Conservation (phyloP, 2,329 filamentous ascomycete species). For the Trichoderma brevicompactum region DNA sequence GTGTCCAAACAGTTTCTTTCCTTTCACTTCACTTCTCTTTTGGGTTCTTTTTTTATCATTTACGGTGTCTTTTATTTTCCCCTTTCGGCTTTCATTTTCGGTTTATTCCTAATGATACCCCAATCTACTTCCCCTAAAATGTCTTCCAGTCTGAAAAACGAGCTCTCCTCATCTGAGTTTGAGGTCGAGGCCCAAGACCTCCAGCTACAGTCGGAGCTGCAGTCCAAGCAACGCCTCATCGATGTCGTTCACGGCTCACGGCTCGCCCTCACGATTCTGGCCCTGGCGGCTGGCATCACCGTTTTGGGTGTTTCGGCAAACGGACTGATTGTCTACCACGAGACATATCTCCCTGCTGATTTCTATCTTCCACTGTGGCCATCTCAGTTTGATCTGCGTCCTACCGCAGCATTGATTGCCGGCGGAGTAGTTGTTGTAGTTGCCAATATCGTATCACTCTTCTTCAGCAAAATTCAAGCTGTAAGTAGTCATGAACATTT, state of each 20-base stretch:
- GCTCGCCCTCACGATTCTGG: constrained; percentile 54
- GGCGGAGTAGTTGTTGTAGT: constrained; percentile 56
- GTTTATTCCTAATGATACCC: not conserved
- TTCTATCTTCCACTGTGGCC: constrained; percentile 63
- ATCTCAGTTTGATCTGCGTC: constrained; percentile 58
- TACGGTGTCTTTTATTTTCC: not conserved
- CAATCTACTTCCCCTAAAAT: constrained; percentile 30
- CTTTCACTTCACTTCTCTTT: not conserved
- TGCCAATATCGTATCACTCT: constrained; percentile 53
- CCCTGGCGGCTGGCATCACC: constrained; percentile 55
- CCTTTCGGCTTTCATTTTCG: constrained; percentile 5
- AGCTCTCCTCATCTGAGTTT: constrained; percentile 52
- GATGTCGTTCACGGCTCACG: constrained; percentile 51
- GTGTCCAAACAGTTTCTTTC: constrained; percentile 11
- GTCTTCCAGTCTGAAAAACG: constrained; percentile 44
- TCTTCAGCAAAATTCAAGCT: constrained; percentile 52
- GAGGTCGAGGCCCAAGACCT: constrained; percentile 50
- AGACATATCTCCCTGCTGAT: constrained; percentile 53
- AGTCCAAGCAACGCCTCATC: constrained; percentile 47
- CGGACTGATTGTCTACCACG: constrained; percentile 59
- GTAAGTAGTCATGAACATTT: constrained; percentile 48
- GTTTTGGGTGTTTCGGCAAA: constrained; percentile 60
- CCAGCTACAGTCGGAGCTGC: constrained; percentile 43
- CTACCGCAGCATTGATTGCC: constrained; percentile 59
- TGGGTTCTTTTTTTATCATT: not conserved